These are phyloP conservation scores for Blastocystis sp. DNA, from an alignment of 352 stramenopile species.

Conservation along the genomic window DNA sequence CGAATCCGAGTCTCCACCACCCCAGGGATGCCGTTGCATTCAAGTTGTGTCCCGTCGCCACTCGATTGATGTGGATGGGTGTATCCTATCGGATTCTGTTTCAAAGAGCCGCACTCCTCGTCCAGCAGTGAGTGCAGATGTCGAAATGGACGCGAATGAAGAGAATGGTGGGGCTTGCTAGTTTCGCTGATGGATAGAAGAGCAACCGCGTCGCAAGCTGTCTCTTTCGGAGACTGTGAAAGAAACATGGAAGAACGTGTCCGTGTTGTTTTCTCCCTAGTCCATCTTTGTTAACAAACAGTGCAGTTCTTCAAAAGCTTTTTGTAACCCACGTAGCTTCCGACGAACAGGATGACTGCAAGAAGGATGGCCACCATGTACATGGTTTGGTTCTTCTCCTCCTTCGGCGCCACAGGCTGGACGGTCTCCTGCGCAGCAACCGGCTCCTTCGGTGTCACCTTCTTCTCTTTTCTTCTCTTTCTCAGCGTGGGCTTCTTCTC, in stretches of 20 bases:
- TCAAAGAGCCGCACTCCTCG: not conserved
- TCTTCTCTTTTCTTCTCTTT: constrained; percentile 41
- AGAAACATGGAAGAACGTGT: not conserved
- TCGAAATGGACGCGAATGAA: not conserved
- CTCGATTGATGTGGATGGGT: not conserved
- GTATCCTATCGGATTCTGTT: not conserved
- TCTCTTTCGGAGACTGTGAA: constrained; percentile 8
- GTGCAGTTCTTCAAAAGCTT: not conserved
- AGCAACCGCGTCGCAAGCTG: not conserved
- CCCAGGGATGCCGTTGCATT: not conserved
- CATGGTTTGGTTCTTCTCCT: not conserved
- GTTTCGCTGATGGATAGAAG: too few species aligned
- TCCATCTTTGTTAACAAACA: not conserved
- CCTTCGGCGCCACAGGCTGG: not conserved
- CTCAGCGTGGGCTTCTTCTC: not conserved
- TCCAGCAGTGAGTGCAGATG: not conserved
- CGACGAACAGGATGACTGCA: not conserved
- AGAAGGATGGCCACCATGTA: constrained; percentile 1
- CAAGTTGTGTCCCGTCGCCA: not conserved
- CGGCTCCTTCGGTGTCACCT: not conserved
- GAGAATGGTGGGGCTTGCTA: not conserved
- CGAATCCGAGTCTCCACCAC: not conserved
- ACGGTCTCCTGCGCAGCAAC: not conserved
- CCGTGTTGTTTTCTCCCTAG: not conserved
- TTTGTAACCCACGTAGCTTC: not conserved